Evolutionary conservation across 768 basidiomycete species (phyloP).

Genomic region (Tricholoma matsutake): DNA sequence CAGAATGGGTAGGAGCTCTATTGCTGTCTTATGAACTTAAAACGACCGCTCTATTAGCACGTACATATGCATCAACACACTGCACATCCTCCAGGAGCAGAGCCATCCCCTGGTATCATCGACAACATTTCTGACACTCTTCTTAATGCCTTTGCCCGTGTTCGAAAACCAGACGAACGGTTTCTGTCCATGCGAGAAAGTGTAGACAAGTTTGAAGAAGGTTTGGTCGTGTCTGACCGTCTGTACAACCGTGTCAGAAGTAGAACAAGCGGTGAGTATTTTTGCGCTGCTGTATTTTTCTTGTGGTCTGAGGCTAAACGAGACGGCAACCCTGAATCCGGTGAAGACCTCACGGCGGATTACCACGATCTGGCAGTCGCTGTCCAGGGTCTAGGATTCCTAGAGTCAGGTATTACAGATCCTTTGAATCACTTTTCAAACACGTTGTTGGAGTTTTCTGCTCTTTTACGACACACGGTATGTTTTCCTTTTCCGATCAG

Average conservation of each 20-base stretch:
- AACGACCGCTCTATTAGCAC: slow-evolving; percentile 48
- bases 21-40: neutral
- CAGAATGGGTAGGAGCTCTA: slow-evolving; percentile 84
- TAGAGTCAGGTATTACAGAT: slow-evolving; percentile 98
- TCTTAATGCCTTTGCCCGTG: slow-evolving; percentile 91
- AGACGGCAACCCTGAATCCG: slow-evolving; percentile 77
- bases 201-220: slow-evolving; percentile 96
- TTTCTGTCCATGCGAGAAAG: slow-evolving; percentile 89
- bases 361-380: slow-evolving; percentile 97
- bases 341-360: slow-evolving; percentile 93
- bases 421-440: slow-evolving; percentile 96
- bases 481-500: slow-evolving; percentile 15
- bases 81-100: slow-evolving; percentile 88
- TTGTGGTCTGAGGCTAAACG: slow-evolving; percentile 76
- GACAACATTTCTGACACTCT: slow-evolving; percentile 96
- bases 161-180: slow-evolving; percentile 95
- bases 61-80: slow-evolving; percentile 97
- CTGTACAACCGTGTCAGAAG: slow-evolving; percentile 75
- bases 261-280: slow-evolving; percentile 80
- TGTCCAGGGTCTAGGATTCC: slow-evolving; percentile 94
- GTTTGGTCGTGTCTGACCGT: slow-evolving; percentile 77
- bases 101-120: slow-evolving; percentile 74
- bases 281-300: slow-evolving; percentile 21
- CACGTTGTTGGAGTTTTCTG: slow-evolving; percentile 92
- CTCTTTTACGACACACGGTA: slow-evolving; percentile 81